Evolutionary conservation across 345 rosid genomes (phyloP), one percentile per base, ranked within the genome.

Genomic region (Eucalyptus regnans): DNA sequence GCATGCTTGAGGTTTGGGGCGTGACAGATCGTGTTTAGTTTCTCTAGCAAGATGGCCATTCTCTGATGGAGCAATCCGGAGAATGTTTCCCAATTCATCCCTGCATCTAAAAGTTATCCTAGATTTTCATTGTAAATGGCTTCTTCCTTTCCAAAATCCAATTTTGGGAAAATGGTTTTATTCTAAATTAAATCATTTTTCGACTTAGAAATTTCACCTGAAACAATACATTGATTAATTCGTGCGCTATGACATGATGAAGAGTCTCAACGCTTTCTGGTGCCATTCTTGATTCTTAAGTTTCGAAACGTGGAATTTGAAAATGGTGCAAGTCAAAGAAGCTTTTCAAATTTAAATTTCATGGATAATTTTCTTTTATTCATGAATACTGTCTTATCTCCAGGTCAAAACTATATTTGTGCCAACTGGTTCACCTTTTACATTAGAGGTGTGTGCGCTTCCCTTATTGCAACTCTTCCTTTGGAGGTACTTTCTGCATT

Each of bases 381-480:
- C 23, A 44, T 52, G 15, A 50, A 52, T 5, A 23, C 5, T 87
- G 29, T 83, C 46, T 60, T 90, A 89, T 80, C 33, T 89, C 62
- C 93, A 97, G 96, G 97, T 96, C 88, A 96, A 96, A 93, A 94
- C 99, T 62, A 93, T 96, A 66, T 90, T 92, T 92, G 90, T 96
- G 86, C 97, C 97, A 8, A 96, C 97, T 0, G 96, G 98, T 62
- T 86, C 91, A 50, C 87, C 93, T 86, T 89, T 96, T 76, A 93
- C 95, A 43, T 91, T 95, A n/a, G 96, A 96, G 90, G 90, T 91
- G 7, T 52, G 48, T 94, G 95, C 86, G 96, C 98, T 90, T 98
- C 97, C n/a, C 98, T 96, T 88, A 93, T 96, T 88, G 98, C 97
- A 89, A 94, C 97, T 58, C 98, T 96, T 91, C 96, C 98, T 89